phyloP scores from a whole-genome alignment of 345 rosid genomes.

The Pistacia vera region DNA sequence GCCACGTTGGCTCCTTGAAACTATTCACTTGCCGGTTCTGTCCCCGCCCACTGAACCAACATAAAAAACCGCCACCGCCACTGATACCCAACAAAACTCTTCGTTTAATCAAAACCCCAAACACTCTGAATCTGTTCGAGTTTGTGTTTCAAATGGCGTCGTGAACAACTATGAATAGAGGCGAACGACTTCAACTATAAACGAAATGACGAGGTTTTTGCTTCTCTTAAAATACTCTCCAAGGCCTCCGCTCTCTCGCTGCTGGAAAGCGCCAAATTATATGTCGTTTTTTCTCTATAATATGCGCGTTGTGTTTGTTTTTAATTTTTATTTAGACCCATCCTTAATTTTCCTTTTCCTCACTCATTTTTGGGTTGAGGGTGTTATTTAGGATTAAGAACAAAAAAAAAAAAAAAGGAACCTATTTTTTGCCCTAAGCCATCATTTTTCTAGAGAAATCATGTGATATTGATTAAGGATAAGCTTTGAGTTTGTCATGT shows the following conservation, averaged over 20 bases:
- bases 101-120: not conserved
- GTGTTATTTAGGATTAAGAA: too few species aligned
- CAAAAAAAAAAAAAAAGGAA: too few species aligned
- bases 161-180: slow-evolving; percentile 64
- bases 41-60: slow-evolving; percentile 4
- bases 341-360: too few species aligned
- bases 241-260: slow-evolving; percentile 57
- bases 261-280: slow-evolving; percentile 56
- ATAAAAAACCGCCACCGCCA: not conserved
- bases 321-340: too few species aligned
- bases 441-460: too few species aligned
- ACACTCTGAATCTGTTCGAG: not conserved
- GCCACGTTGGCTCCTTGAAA: not conserved
- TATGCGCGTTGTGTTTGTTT: not conserved
- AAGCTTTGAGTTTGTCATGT: too few species aligned
- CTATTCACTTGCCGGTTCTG: not conserved
- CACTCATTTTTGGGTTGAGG: too few species aligned
- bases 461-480: too few species aligned
- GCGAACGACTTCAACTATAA: slow-evolving; percentile 74
- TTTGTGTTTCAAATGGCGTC: slow-evolving; percentile 54
- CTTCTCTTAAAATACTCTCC: slow-evolving; percentile 68
- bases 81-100: not conserved
- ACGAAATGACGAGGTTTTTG: slow-evolving; percentile 73
- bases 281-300: not conserved
- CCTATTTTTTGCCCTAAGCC: too few species aligned